Base-by-base conservation (phyloP, 2,329 filamentous ascomycete species). In the Curvularia verruculosa region DNA sequence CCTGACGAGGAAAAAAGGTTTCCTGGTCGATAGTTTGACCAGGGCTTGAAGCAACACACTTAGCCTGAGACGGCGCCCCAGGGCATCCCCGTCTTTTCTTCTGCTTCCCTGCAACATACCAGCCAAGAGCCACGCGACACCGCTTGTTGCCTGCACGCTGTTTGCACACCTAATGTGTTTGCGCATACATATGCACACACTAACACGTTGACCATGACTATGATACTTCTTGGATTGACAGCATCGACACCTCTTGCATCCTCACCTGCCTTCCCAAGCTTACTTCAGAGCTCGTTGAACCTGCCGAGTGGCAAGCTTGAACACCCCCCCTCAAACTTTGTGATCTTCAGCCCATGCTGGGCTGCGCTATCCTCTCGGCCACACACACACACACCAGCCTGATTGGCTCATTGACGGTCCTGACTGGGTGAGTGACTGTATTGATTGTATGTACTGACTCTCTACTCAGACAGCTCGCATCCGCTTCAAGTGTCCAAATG, bases 31-130 rank as follows among this genome's bases (percentile, higher is more conserved):
- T n/a, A 49, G 49, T 47, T 31, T n/a, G 49, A 36, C 49, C 37
- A 49, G 54, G 44, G 54, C 18, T 18, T n/a, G 19, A 45, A 23
- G 49, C 50, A 34, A n/a, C 29, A 21, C 50, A 56, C 61, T 60
- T 60, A 66, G 59, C 56, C 58, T 72, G 65, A 72, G 62, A 72
- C 70, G 67, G 54, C 55, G 53, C 52, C n/a, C 43, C 58, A 64
- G 50, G 55, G 52, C 50, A 51, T 54, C 56, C 39, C 54, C 59
- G 64, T 64, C 59, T 48, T 60, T 41, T 50, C 52, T 49, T 58
- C 56, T 58, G 18, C 24, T n/a, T 29, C 3, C 24, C 15, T 18
- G n/a, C 59, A 54, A 53, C 57, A 29, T 36, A 58, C 54, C 39
- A 53, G 54, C 56, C 49, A 52, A 45, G 43, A 46, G 61, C 58